Percentiles rank a stretch among this genome's conserved stretches.
Conservation (phyloP, 257 asterid genomes). For the Cordia subcordata region DNA sequence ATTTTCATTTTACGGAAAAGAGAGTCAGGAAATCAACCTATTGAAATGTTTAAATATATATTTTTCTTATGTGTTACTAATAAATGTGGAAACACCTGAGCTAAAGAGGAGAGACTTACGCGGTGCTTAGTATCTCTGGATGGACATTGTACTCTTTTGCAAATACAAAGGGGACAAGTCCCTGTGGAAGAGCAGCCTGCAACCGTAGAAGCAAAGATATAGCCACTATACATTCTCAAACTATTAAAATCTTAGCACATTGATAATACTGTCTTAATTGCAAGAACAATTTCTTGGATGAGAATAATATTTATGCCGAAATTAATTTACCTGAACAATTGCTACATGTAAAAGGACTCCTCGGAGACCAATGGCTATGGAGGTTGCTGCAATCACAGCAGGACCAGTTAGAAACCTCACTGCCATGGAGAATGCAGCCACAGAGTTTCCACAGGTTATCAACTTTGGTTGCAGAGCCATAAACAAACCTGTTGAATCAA, state of each 20-base stretch:
- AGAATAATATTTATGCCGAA: not conserved
- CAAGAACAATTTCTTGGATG: too few species aligned
- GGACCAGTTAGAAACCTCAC: constrained; percentile 95
- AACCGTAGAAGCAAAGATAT: not conserved
- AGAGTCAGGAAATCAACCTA: too few species aligned
- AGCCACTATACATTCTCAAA: too few species aligned
- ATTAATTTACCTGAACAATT: constrained; percentile 64
- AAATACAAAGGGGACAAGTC: constrained; percentile 83
- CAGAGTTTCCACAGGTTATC: constrained; percentile 81
- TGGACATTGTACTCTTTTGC: constrained; percentile 90
- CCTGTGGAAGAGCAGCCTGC: constrained; percentile 97
- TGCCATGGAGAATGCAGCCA: constrained; percentile 88
- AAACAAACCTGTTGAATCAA: constrained; percentile 52
- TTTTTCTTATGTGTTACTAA: not conserved
- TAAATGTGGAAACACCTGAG: not conserved
- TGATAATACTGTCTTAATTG: too few species aligned
- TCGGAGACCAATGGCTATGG: constrained; percentile 80
- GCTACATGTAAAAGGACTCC: constrained; percentile 85
- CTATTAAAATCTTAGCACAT: too few species aligned
- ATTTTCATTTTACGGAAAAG: too few species aligned
- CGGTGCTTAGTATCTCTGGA: constrained; percentile 86
- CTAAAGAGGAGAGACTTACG: constrained; percentile 44
- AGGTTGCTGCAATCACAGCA: constrained; percentile 92
- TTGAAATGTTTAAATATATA: not conserved
- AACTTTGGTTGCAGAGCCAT: constrained; percentile 96